Evolutionary conservation across 305 asterid genomes (phyloP), one percentile per base, ranked within the genome.

Genomic region (Withania somnifera): DNA sequence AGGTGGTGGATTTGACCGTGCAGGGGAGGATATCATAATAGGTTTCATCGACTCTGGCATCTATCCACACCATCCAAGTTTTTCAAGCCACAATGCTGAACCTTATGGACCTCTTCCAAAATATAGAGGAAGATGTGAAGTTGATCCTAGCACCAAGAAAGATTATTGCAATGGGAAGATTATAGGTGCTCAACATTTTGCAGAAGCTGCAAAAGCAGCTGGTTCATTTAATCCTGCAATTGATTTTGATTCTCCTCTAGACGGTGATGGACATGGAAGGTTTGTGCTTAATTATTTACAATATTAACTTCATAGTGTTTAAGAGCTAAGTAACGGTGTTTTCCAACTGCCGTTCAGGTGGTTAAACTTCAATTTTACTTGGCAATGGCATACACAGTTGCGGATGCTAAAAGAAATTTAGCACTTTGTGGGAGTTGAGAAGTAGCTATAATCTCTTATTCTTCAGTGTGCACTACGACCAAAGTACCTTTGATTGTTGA

Each of bases 261-360:
- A 97, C 68, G 99, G 99, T 17, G 99, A 97, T 89, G 99, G 99
- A 53, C 99, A 97, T 83, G 99, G 99, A 91, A 97, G 99, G 99
- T 97, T 83, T 60, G 87, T 58, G 30, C 78, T 69, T 63, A 75
- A 11, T 75, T 50, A 28, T 26, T 75, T 50, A 75, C 5, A 28
- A 28, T 50, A 28, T 28, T 75, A 51, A 50, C 26, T 50, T 50
- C 11, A 28, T 26, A 50, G 42, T 75, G 10, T 75, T n/a, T 50
- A 50, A 50, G 20, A 50, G 60, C 22, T 50, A 73, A 73, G 24
- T 73, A 71, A 50, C 2, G 45, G 45, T 50, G 58, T 50, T 50
- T 26, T 26, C 45, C 45, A 47, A 9, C 14, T 50, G 38, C 61
- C 22, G 28, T 75, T 50, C 61, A 8, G 38, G 13, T 68, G 78